Conservation (phyloP, 352 stramenopile species). For the Pythium scleroteichum region DNA sequence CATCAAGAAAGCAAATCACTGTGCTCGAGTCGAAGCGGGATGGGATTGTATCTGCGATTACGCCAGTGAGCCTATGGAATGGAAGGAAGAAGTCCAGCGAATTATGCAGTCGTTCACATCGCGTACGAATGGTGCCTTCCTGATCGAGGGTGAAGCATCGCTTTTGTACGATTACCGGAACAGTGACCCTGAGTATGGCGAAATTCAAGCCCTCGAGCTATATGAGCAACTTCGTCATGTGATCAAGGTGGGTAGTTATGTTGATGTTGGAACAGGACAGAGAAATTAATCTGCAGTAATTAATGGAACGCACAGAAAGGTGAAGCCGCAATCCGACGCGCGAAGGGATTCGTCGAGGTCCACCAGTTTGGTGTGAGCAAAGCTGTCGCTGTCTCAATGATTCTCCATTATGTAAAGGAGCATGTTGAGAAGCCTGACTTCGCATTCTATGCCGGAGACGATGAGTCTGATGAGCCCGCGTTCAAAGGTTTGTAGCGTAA, state of each 20-base stretch:
- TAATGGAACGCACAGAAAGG: constrained; percentile 43
- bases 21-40: background rate
- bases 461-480: constrained; percentile 95
- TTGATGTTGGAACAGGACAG: too few species aligned
- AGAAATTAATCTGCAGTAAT: too few species aligned
- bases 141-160: constrained; percentile 96
- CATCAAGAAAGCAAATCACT: constrained; percentile 37
- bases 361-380: constrained; percentile 79
- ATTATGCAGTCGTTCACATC: constrained; percentile 98
- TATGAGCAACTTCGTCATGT: constrained; percentile 95
- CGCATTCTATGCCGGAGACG: constrained; percentile 95
- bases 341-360: constrained; percentile 75
- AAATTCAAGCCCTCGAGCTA: constrained; percentile 94
- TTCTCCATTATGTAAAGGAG: constrained; percentile 59
- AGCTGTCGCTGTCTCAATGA: constrained; percentile 48
- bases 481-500: constrained; percentile 67
- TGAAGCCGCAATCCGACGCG: constrained; percentile 51
- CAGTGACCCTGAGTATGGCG: constrained; percentile 98
- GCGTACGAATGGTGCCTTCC: constrained; percentile 97
- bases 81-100: constrained; percentile 92
- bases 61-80: constrained; percentile 76
- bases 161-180: constrained; percentile 98
- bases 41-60: constrained; percentile 71
- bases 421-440: constrained; percentile 89
- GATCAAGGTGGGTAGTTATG: constrained; percentile 62